Evolutionary conservation across 768 basidiomycete genomes (phyloP), one percentile per base, ranked within the genome.

Genomic region (Hericium rajendrae): DNA sequence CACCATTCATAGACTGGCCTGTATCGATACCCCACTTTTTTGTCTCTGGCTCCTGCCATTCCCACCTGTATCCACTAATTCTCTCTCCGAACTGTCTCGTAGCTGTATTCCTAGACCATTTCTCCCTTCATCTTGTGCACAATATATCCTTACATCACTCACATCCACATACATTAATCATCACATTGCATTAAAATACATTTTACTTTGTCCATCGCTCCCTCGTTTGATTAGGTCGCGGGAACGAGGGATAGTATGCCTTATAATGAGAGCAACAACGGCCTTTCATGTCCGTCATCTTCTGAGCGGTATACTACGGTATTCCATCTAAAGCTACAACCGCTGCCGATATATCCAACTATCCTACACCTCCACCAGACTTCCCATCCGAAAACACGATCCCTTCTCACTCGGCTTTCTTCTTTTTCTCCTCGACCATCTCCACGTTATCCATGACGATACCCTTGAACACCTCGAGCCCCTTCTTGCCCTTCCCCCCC

Each of bases 351-450:
- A 32, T 32, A 32, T 32, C 32, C 32, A 9, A 32, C 32, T 32
- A 32, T 32, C 32, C 32, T 32, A 32, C 32, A 32, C 32, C 32
- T 32, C 32, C 32, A 32, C 32, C 1, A 46, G n/a, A 46, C 43
- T 46, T 20, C n/a, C 20, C 43, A n/a, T 46, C 8, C 43, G 18
- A 10, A 18, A 9, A 1, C 2, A 20, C 12, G 10, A 9, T 16
- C 18, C n/a, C 13, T 20, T 20, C 13, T 18, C 52, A 49, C 28
- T 62, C 59, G 2, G 28, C 4, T 61, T 88, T 90, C 76, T 91
- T 91, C 73, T 85, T 89, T 72, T 88, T 88, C 59, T 90, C 89
- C 66, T 88, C 86, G 11, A 86, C 78, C 26, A 84, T 66, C 61
- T 85, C 83, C 18, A 91, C 80, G 64, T 90, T 89, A 55, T 84